Evolutionary conservation across 1,284 basidiomycete genomes (phyloP).

Genomic region (Inonotus hispidus): DNA sequence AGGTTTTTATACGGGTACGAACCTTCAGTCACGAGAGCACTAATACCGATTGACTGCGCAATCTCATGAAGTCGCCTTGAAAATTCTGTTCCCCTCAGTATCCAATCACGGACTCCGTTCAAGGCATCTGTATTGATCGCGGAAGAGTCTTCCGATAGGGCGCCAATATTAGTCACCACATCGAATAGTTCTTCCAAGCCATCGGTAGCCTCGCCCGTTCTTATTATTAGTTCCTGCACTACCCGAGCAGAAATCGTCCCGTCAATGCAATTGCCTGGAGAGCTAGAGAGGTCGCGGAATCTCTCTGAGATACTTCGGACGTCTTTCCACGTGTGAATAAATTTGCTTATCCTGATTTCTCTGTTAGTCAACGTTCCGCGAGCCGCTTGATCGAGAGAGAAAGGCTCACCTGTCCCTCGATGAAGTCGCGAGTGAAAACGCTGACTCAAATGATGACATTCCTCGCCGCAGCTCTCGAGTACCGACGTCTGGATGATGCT

Average conservation of each 20-base stretch:
- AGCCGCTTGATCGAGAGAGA: not conserved
- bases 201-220: not conserved
- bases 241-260: not conserved
- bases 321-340: not conserved
- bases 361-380: not conserved
- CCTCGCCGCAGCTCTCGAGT: slow-evolving; percentile 85
- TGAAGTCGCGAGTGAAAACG: slow-evolving; percentile 58
- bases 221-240: not conserved
- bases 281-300: not conserved
- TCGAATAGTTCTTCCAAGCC: not conserved
- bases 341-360: not conserved
- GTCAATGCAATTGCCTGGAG: not conserved
- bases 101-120: slow-evolving; percentile 3
- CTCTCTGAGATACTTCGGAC: not conserved
- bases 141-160: not conserved
- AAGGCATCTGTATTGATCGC: not conserved
- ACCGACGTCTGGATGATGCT: slow-evolving; percentile 78
- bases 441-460: slow-evolving; percentile 75
- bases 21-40: slow-evolving; percentile 5
- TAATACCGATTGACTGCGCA: not conserved
- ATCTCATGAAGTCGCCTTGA: not conserved
- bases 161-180: not conserved
- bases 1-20: not conserved
- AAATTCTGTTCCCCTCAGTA: not conserved
- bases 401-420: slow-evolving; percentile 36